phyloP scores from a whole-genome alignment of 2,329 filamentous ascomycete genomes.

The Balansia obtecta region DNA sequence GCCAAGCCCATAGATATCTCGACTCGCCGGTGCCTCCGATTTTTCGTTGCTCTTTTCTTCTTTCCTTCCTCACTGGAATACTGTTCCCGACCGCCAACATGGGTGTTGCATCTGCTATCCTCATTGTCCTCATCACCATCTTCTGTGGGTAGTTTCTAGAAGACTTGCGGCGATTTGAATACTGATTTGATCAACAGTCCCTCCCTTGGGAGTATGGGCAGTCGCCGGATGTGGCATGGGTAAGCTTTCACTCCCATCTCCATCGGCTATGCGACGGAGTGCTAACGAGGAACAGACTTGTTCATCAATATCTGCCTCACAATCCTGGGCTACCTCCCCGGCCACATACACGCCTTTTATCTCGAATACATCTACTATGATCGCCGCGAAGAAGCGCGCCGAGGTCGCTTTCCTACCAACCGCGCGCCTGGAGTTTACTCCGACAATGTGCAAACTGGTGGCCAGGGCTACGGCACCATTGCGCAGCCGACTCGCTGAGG shows the following conservation, averaged over 20 bases:
- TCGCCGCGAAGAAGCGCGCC: slow-evolving; percentile 48
- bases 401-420: slow-evolving; percentile 39
- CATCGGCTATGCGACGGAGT: background rate
- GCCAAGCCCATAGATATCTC: no score
- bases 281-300: slow-evolving; percentile 32
- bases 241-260: slow-evolving; percentile 16
- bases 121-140: slow-evolving; percentile 40
- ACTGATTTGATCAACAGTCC: slow-evolving; percentile 35
- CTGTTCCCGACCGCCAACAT: slow-evolving; percentile 23
- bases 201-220: slow-evolving; percentile 50
- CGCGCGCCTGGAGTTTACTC: slow-evolving; percentile 61
- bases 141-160: slow-evolving; percentile 27
- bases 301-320: slow-evolving; percentile 57
- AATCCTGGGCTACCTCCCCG: slow-evolving; percentile 60
- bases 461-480: slow-evolving; percentile 48
- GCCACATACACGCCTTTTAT: slow-evolving; percentile 72
- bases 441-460: slow-evolving; percentile 60
- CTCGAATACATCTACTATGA: slow-evolving; percentile 75
- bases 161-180: background rate
- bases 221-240: slow-evolving; percentile 51
- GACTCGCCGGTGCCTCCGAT: background rate
- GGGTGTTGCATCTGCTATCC: slow-evolving; percentile 34
- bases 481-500: slow-evolving; percentile 17
- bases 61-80: background rate
- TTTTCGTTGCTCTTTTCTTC: background rate